Evolutionary conservation across 1,284 basidiomycete genomes (phyloP).

Genomic region (Coniophora puteana): DNA sequence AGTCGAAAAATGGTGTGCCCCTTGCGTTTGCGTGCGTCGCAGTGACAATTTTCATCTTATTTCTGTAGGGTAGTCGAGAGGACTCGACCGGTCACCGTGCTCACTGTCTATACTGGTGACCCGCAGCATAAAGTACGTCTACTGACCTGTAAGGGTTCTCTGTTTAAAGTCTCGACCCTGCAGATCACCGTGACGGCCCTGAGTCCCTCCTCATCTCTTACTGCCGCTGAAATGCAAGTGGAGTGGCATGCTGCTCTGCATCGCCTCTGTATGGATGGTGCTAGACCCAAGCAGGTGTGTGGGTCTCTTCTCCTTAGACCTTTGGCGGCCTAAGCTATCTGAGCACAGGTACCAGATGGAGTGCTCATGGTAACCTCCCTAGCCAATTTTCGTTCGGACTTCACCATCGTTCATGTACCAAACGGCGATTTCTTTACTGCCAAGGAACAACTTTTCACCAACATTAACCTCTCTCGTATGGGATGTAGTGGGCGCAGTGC

Average conservation of each 20-base stretch:
- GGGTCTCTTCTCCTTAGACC: conserved; percentile 1
- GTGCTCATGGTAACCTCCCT: conserved; percentile 77
- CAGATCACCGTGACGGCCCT: conserved; percentile 62
- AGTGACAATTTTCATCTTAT: conserved; percentile 3
- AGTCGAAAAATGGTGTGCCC: conserved; percentile 77
- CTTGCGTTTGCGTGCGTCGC: conserved; percentile 18
- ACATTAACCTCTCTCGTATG: conserved; percentile 75
- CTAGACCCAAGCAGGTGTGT: conserved; percentile 61
- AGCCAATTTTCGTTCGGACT: conserved; percentile 80
- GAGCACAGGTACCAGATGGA: conserved; percentile 56
- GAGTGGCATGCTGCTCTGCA: conserved; percentile 62
- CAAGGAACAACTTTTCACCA: conserved; percentile 66
- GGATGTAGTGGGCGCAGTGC: conserved; percentile 74
- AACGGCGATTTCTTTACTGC: conserved; percentile 60
- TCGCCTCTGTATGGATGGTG: conserved; percentile 59
- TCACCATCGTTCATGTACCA: conserved; percentile 74
- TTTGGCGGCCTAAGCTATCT: conserved; percentile 12
- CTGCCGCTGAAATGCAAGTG: conserved; percentile 39
- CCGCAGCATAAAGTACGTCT: conserved; percentile 53
- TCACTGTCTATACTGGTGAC: conserved; percentile 74
- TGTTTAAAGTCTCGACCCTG: conserved; percentile 4
- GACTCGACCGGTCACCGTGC: conserved; percentile 50
- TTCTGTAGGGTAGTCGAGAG: conserved; percentile 61
- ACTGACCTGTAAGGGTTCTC: neutral
- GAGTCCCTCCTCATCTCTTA: conserved; percentile 39